These are phyloP conservation scores for Alternaria gansuensis DNA, from an alignment of 2,329 filamentous ascomycete genomes.

Conservation along the genomic window DNA sequence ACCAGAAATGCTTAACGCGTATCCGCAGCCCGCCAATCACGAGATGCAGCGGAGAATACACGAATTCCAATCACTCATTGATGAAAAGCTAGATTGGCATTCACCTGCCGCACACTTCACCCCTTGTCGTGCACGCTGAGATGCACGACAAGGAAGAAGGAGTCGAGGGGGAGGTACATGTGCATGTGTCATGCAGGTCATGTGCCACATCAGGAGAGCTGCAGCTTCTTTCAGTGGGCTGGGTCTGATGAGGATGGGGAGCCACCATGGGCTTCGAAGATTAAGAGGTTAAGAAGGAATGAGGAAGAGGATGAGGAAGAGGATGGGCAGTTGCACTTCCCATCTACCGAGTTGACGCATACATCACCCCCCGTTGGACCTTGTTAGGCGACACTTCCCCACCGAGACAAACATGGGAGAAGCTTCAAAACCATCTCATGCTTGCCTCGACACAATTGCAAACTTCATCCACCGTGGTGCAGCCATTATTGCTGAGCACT, in stretches of 20 bases:
- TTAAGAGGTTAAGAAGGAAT: not conserved
- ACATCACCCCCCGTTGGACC: too few species aligned
- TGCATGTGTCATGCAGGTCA: slow-evolving; percentile 91
- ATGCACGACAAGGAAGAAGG: slow-evolving; percentile 80
- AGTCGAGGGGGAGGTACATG: slow-evolving; percentile 82
- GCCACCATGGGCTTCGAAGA: slow-evolving; percentile 66
- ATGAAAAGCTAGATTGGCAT: slow-evolving; percentile 90
- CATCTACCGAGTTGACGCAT: not conserved
- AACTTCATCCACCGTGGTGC: not conserved
- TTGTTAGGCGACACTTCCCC: not conserved
- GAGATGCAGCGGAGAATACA: slow-evolving; percentile 78
- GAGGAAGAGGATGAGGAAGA: not conserved
- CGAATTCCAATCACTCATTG: slow-evolving; percentile 71
- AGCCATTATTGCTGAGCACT: not conserved
- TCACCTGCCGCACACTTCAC: slow-evolving; percentile 91
- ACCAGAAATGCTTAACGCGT: slow-evolving; percentile 75
- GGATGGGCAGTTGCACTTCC: not conserved
- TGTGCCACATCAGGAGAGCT: slow-evolving; percentile 67
- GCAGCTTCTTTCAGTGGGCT: slow-evolving; percentile 45
- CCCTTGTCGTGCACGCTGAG: slow-evolving; percentile 96
- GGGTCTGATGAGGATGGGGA: slow-evolving; percentile 74
- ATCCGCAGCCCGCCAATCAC: slow-evolving; percentile 77
- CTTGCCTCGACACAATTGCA: not conserved
- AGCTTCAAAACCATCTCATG: not conserved
- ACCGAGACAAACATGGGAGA: not conserved